Conservation (phyloP, 208 protist genomes). For the Trypanosoma scelopori region DNA sequence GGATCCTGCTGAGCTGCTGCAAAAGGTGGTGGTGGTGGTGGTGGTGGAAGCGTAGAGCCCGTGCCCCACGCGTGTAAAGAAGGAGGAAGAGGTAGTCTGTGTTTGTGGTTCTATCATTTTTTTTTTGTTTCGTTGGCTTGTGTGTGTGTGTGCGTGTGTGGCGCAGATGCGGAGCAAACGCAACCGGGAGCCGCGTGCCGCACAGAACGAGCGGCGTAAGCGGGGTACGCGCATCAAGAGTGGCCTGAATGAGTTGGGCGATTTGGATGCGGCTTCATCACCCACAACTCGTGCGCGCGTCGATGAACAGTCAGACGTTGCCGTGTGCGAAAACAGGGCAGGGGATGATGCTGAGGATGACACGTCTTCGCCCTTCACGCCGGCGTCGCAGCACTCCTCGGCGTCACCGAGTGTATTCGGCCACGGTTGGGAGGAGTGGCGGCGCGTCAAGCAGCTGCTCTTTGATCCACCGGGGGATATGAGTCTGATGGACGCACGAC, state of each 20-base stretch:
- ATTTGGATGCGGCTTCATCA: slow-evolving; percentile 50
- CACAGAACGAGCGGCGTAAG: slow-evolving; percentile 37
- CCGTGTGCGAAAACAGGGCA: background rate
- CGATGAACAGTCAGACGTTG: background rate
- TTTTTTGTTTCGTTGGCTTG: background rate
- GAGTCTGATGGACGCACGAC: slow-evolving; percentile 34
- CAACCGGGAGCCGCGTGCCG: background rate
- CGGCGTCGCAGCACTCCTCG: background rate
- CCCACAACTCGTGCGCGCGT: background rate
- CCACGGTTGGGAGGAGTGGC: slow-evolving; percentile 64
- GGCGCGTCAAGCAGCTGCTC: slow-evolving; percentile 51
- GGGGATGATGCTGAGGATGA: background rate
- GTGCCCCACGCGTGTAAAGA: too few species aligned
- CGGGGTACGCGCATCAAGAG: slow-evolving; percentile 66
- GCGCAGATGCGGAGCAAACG: slow-evolving; percentile 16
- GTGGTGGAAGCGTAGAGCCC: too few species aligned
- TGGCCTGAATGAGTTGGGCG: slow-evolving; percentile 60
- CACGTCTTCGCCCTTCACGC: background rate
- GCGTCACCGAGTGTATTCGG: slow-evolving; percentile 59
- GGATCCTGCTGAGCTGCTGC: background rate
- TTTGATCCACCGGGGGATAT: slow-evolving; percentile 34
- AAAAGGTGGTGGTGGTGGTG: slow-evolving; percentile 5
- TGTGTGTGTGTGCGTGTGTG: background rate
- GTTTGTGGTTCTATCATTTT: background rate
- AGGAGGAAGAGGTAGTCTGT: too few species aligned